Evolutionary conservation across 2,329 filamentous ascomycete genomes (phyloP).

Genomic region (Botrytis tulipae): DNA sequence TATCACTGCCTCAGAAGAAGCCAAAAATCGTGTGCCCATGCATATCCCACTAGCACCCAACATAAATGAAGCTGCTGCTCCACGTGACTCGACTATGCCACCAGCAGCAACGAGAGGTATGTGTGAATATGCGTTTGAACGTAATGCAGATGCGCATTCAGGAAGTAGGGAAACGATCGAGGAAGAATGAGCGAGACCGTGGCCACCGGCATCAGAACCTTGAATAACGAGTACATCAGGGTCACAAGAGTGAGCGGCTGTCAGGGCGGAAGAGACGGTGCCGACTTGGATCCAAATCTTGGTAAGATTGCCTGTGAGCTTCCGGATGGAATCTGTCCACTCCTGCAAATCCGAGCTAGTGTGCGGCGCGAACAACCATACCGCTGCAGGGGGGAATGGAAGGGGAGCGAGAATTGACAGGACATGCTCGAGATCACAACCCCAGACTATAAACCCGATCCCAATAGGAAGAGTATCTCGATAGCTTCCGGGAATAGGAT

Average conservation of each 20-base stretch:
- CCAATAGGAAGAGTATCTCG: slow-evolving; percentile 44
- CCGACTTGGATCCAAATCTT: slow-evolving; percentile 42
- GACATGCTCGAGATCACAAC: slow-evolving; percentile 41
- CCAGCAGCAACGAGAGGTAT: slow-evolving; percentile 40
- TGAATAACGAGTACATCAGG: slow-evolving; percentile 42
- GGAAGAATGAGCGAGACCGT: slow-evolving; percentile 38
- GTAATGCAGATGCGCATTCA: slow-evolving; percentile 38
- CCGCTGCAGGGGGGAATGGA: slow-evolving; percentile 40
- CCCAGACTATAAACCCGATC: slow-evolving; percentile 49
- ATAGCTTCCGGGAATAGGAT: slow-evolving; percentile 21
- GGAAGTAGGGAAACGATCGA: slow-evolving; percentile 41
- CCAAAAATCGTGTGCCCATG: slow-evolving; percentile 52
- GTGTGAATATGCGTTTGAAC: slow-evolving; percentile 28
- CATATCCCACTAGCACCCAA: slow-evolving; percentile 45
- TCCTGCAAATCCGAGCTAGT: slow-evolving; percentile 30
- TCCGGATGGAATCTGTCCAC: slow-evolving; percentile 37
- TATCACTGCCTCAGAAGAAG: slow-evolving; percentile 47
- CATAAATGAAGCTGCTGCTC: slow-evolving; percentile 39
- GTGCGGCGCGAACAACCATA: slow-evolving; percentile 49
- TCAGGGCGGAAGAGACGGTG: slow-evolving; percentile 35
- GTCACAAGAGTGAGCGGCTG: slow-evolving; percentile 28
- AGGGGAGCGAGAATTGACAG: slow-evolving; percentile 35
- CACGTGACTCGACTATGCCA: slow-evolving; percentile 41
- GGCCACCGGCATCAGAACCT: slow-evolving; percentile 42
- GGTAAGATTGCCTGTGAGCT: slow-evolving; percentile 28